phyloP scores from a whole-genome alignment of 371 early-diverging fungal species.

The Mortierella sp. region DNA sequence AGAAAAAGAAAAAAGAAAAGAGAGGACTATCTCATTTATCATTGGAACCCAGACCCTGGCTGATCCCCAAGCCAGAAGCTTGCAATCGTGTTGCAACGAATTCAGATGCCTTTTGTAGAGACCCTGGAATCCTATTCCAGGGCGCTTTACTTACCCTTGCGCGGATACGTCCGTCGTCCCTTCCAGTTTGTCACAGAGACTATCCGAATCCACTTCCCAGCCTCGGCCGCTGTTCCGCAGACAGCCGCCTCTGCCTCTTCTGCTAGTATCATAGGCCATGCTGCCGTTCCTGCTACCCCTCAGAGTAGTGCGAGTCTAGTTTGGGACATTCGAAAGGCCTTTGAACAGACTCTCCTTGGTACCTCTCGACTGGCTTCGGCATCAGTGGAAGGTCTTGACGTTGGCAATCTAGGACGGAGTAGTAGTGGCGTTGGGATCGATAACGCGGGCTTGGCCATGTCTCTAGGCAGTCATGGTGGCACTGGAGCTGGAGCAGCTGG shows the following conservation, averaged over 20 bases:
- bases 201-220: constrained; percentile 44
- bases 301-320: neutral
- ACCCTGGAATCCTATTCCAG: constrained; percentile 57
- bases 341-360: constrained; percentile 35
- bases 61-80: neutral
- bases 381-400: constrained; percentile 16
- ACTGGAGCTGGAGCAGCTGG: constrained; percentile 4
- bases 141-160: constrained; percentile 53
- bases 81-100: constrained; percentile 51
- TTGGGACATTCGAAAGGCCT: constrained; percentile 34
- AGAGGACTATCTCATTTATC: neutral
- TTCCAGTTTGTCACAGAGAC: constrained; percentile 45
- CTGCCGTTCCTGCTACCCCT: no score
- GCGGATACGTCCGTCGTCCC: constrained; percentile 48
- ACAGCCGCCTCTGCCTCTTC: no score
- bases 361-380: constrained; percentile 15
- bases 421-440: no score
- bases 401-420: no score
- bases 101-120: constrained; percentile 55
- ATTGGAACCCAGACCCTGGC: neutral
- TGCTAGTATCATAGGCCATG: no score
- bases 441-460: no score
- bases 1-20: no score
- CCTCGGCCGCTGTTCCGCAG: no score
- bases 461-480: neutral